phyloP scores from a whole-genome alignment of 768 basidiomycete species.

The Podaxis sp. region DNA sequence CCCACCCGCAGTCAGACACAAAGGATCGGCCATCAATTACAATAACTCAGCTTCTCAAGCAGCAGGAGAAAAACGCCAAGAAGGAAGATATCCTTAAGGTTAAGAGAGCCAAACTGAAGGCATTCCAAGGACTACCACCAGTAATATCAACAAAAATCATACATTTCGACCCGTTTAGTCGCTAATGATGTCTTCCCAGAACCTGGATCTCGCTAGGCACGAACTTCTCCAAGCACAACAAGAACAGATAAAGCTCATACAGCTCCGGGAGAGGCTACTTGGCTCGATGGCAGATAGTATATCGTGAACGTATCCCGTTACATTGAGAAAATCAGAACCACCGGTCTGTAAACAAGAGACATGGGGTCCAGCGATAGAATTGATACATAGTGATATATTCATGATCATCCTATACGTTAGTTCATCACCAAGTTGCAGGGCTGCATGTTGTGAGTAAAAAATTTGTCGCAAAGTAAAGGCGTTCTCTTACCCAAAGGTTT shows the following conservation, averaged over 20 bases:
- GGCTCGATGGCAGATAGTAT: slow-evolving; percentile 45
- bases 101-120: slow-evolving; percentile 42
- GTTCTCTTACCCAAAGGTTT: slow-evolving; percentile 31
- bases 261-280: slow-evolving; percentile 45
- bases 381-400: not conserved
- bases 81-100: slow-evolving; percentile 37
- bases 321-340: not conserved
- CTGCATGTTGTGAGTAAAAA: not conserved
- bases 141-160: slow-evolving; percentile 23
- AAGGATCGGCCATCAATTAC: slow-evolving; percentile 31
- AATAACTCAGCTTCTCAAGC: slow-evolving; percentile 35
- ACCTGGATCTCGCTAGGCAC: slow-evolving; percentile 43
- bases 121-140: slow-evolving; percentile 50
- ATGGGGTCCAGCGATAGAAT: not conserved
- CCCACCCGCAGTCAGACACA: slow-evolving; percentile 25
- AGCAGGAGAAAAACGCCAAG: slow-evolving; percentile 35
- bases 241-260: slow-evolving; percentile 44
- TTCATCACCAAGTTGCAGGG: slow-evolving; percentile 4
- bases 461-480: not conserved
- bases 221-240: slow-evolving; percentile 39
- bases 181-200: slow-evolving; percentile 26
- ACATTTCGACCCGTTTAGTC: not conserved
- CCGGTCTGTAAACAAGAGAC: not conserved
- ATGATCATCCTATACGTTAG: not conserved
- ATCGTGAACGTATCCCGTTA: not conserved